A percentile compares a stretch with the other conserved stretches of the same genome.
Evolutionary conservation across 1,284 basidiomycete genomes (phyloP).

Genomic region (Cutaneotrichosporon sp.): DNA sequence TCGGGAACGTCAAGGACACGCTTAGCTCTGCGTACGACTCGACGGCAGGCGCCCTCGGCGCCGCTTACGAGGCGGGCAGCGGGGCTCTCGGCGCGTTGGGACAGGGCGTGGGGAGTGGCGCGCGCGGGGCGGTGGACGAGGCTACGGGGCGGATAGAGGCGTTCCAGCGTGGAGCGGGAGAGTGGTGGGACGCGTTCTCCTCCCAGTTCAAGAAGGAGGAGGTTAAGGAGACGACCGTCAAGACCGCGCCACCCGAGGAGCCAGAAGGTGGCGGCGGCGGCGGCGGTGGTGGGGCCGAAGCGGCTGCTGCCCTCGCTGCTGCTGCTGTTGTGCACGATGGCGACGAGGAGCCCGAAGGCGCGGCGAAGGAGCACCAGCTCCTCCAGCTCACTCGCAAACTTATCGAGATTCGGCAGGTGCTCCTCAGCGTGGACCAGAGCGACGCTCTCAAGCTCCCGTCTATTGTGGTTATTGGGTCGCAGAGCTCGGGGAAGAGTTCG

Average conservation of each 20-base stretch:
- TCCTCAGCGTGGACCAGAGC: conserved; percentile 93
- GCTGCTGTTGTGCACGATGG: conserved; percentile 20
- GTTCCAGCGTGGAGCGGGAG: conserved; percentile 36
- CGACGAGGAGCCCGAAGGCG: conserved; percentile 9
- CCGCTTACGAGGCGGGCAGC: conserved; percentile 30
- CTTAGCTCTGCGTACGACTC: conserved; percentile 43
- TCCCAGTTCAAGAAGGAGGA: conserved; percentile 27
- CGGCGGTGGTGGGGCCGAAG: conserved; percentile 21
- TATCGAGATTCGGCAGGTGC: conserved; percentile 92
- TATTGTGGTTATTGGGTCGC: conserved; percentile 97
- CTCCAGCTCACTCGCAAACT: conserved; percentile 94
- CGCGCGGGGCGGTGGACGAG: conserved; percentile 25
- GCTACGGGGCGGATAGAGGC: conserved; percentile 35
- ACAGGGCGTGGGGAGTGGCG: conserved; percentile 13
- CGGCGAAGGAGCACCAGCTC: conserved; percentile 54
- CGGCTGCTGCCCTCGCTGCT: conserved; percentile 17
- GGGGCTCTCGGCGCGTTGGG: conserved; percentile 23
- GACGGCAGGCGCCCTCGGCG: conserved; percentile 36
- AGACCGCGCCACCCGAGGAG: conserved; percentile 34
- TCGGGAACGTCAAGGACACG: conserved; percentile 40
- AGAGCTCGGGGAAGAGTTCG: conserved; percentile 96
- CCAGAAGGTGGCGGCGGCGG: conserved; percentile 25
- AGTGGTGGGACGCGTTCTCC: conserved; percentile 48
- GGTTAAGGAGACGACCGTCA: not conserved
- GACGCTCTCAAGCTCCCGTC: conserved; percentile 91